phyloP scores from a whole-genome alignment of 164 flowering plant species.

The Piper betle region DNA sequence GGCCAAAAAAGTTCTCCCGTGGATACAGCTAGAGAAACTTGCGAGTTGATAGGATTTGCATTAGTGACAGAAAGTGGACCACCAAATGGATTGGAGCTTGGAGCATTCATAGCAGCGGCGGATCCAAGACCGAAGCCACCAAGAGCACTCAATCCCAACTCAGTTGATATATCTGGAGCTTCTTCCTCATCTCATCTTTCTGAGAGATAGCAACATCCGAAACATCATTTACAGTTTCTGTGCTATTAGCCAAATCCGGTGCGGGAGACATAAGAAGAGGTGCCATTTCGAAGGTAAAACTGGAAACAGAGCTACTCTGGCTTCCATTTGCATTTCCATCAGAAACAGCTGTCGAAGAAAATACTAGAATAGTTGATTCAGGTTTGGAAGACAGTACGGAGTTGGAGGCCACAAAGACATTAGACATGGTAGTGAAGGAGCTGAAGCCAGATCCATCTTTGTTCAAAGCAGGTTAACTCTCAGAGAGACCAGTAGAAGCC shows the following conservation, averaged over 20 bases:
- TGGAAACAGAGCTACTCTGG: conserved; percentile 12
- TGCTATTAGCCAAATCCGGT: conserved; percentile 12
- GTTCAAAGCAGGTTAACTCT: background rate
- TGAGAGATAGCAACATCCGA: conserved; percentile 26
- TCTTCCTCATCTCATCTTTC: conserved; percentile 97
- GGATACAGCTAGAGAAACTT: conserved; percentile 28
- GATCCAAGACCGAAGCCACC: conserved; percentile 68
- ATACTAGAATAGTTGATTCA: conserved; percentile 6
- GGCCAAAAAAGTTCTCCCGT: conserved; percentile 72
- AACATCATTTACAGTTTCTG: conserved; percentile 22
- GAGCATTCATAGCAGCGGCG: conserved; percentile 27
- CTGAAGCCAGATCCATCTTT: background rate
- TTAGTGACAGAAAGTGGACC: conserved; percentile 25
- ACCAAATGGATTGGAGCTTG: conserved; percentile 70
- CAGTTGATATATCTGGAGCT: conserved; percentile 56
- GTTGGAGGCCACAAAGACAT: background rate
- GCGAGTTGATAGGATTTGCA: conserved; percentile 27
- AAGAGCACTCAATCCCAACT: conserved; percentile 42
- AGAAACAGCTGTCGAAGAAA: conserved; percentile 14
- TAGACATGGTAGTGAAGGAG: background rate
- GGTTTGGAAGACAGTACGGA: background rate
- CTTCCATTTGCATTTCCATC: conserved; percentile 19
- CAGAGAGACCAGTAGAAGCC: conserved; percentile 6
- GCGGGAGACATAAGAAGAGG: conserved; percentile 8
- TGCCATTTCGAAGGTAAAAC: conserved; percentile 12